Evolutionary conservation across 768 basidiomycete genomes (phyloP), one percentile per base, ranked within the genome.

Genomic region (Gymnopilus dilepis): DNA sequence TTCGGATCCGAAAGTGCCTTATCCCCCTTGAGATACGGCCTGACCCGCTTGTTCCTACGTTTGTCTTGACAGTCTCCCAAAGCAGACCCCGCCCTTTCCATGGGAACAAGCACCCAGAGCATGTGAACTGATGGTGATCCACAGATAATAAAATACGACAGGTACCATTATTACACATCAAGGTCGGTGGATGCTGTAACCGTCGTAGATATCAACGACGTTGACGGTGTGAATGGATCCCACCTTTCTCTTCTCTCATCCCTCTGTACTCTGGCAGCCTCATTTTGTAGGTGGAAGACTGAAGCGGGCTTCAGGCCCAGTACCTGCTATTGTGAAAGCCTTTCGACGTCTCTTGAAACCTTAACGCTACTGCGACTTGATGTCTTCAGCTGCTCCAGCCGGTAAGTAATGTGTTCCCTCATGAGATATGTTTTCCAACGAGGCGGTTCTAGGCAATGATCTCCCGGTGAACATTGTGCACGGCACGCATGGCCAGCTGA

Each of bases 401-500:
- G 40, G 56, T 38, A 52, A 53, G 30, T 56, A 30, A 4, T 24
- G 9, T n/a, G 4, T 26, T 34, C 30, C 15, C 13, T 21, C n/a
- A n/a, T n/a, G n/a, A n/a, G n/a, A n/a, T n/a, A n/a, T n/a, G n/a
- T n/a, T 11, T 22, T 11, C 42, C 42, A 58, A 26, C 15, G 6
- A 17, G 26, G 33, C 11, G 21, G 17, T 41, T 15, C 17, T 40
- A 38, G 52, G 22, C 42, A 34, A 57, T 37, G 59, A 21, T 24
- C 62, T 65, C 52, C 68, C 68, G 15, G 67, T 75, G 8, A 80
- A 81, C 56, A 79, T 81, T 52, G 73, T 83, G 45, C 75, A 74
- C 53, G 81, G 77, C 28, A 81, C 77, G 4, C 75, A 79, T 64
- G 62, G 69, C 22, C 73, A 82, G 58, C 71, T 83, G 21, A 63